Evolutionary conservation across 2,329 filamentous ascomycete genomes (phyloP).

Genomic region (Penicillium sp.): DNA sequence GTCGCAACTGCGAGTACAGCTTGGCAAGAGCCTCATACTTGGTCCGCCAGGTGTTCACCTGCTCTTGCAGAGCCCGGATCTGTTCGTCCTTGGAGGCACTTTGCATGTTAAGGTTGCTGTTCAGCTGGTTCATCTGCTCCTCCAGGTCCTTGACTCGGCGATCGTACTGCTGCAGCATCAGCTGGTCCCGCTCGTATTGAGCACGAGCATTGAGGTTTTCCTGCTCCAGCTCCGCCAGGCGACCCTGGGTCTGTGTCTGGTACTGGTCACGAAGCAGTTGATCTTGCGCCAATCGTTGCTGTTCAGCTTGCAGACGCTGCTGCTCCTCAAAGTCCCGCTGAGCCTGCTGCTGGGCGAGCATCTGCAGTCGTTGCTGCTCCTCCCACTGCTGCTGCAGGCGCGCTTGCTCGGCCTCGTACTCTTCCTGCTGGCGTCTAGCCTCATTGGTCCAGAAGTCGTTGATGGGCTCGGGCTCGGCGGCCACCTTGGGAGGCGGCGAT

Average conservation of each 20-base stretch:
- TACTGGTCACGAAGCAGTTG: constrained; percentile 83
- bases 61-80: constrained; percentile 85
- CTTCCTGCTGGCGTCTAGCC: constrained; percentile 81
- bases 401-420: constrained; percentile 91
- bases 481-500: constrained; percentile 62
- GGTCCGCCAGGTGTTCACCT: constrained; percentile 93
- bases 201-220: constrained; percentile 92
- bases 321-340: constrained; percentile 97
- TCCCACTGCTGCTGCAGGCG: constrained; percentile 84
- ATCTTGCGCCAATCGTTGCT: constrained; percentile 86
- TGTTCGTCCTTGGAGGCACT: constrained; percentile 88
- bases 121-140: constrained; percentile 75
- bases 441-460: constrained; percentile 98
- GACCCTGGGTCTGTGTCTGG: constrained; percentile 88
- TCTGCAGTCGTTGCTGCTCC: constrained; percentile 72
- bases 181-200: constrained; percentile 94
- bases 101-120: constrained; percentile 79
- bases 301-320: constrained; percentile 78
- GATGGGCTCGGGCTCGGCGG: constrained; percentile 83
- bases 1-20: constrained; percentile 90
- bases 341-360: constrained; percentile 75
- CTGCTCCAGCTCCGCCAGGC: constrained; percentile 89
- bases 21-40: constrained; percentile 97
- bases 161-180: constrained; percentile 96
- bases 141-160: constrained; percentile 90